A percentile compares a stretch with the other conserved stretches of the same genome.
Evolutionary conservation across 352 stramenopile species (phyloP).

Genomic region (Pythium guiyangense): DNA sequence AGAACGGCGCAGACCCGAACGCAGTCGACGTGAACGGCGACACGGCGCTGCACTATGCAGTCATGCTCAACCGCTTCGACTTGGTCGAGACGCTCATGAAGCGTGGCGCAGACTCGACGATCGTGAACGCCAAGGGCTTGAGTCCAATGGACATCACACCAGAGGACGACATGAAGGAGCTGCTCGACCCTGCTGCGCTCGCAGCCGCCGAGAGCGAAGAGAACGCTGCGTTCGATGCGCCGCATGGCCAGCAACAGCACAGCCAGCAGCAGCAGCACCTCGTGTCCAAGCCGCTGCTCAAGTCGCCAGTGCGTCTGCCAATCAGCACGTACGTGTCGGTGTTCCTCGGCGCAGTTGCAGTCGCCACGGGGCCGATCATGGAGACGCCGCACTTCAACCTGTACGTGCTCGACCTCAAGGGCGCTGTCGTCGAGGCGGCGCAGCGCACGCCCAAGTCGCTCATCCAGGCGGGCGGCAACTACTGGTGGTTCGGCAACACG

Average conservation of each 20-base stretch:
- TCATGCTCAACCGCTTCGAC: conserved; percentile 76
- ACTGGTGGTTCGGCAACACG: conserved; percentile 89
- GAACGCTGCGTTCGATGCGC: conserved; percentile 13
- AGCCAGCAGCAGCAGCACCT: conserved; percentile 7
- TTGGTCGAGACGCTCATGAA: conserved; percentile 86
- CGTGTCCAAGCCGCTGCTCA: conserved; percentile 30
- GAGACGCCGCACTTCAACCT: conserved; percentile 86
- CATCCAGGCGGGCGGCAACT: conserved; percentile 82
- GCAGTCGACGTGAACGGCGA: conserved; percentile 77
- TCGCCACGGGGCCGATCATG: conserved; percentile 83
- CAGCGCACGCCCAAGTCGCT: conserved; percentile 83
- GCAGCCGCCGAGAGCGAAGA: conserved; percentile 17
- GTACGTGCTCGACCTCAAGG: conserved; percentile 78
- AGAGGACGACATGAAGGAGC: conserved; percentile 76
- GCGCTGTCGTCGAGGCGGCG: conserved; percentile 57
- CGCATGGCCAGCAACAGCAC: conserved; percentile 15
- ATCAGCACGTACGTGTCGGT: conserved; percentile 87
- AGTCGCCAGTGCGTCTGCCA: conserved; percentile 44
- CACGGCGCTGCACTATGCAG: conserved; percentile 83
- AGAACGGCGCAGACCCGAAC: conserved; percentile 82
- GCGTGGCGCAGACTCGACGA: conserved; percentile 64
- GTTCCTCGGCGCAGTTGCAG: conserved; percentile 74
- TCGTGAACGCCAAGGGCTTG: conserved; percentile 70
- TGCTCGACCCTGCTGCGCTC: conserved; percentile 57
- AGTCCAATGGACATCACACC: conserved; percentile 65